Conservation (phyloP, 2,329 filamentous ascomycete species). For the Xylaria sp. region DNA sequence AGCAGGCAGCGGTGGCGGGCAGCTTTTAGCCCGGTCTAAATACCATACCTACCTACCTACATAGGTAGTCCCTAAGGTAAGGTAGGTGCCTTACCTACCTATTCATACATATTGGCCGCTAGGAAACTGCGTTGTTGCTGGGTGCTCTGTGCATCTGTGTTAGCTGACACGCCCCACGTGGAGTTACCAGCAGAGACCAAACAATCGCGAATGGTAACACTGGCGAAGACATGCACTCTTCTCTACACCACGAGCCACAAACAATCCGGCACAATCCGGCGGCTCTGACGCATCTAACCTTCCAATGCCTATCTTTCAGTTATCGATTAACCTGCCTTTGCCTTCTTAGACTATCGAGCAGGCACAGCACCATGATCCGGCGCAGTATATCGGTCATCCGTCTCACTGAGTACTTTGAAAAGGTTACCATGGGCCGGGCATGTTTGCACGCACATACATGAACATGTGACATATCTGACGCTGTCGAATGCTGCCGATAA, state of each 20-base stretch:
- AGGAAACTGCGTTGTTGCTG: neutral
- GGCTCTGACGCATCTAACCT: neutral
- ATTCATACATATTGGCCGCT: neutral
- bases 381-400: neutral
- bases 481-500: neutral
- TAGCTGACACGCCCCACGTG: conserved; percentile 3
- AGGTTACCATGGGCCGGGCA: neutral
- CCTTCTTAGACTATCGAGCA: no score
- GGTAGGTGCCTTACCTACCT: neutral
- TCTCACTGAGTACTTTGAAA: no score
- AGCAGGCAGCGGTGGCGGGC: neutral
- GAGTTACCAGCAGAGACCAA: conserved; percentile 3
- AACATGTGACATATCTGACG: neutral
- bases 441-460: neutral
- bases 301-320: no score
- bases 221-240: neutral
- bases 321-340: no score
- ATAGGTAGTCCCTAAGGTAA: neutral
- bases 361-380: no score
- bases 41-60: no score
- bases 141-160: neutral
- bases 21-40: conserved; percentile 3
- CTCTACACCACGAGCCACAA: neutral
- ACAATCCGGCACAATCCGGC: neutral
- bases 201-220: no score